phyloP scores from a whole-genome alignment of 768 basidiomycete species.

The Kwoniella pini region DNA sequence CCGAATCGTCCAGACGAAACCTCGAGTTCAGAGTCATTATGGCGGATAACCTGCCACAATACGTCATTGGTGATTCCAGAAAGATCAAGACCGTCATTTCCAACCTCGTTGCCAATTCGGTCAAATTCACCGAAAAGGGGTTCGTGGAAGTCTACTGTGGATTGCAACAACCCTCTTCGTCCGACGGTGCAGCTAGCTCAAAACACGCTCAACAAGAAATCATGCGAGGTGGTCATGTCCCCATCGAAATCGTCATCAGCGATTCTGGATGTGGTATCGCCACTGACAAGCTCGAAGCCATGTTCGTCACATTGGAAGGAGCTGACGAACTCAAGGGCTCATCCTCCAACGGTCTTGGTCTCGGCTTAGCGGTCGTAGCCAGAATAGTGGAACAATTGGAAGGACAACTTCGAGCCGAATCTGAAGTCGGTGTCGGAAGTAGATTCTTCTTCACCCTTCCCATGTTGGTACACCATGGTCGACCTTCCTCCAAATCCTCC shows the following conservation, averaged over 20 bases:
- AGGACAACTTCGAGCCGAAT: slow-evolving; percentile 77
- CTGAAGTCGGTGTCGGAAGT: slow-evolving; percentile 66
- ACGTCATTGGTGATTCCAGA: slow-evolving; percentile 69
- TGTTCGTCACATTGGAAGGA: slow-evolving; percentile 78
- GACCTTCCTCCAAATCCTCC: slow-evolving; percentile 57
- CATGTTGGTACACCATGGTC: slow-evolving; percentile 21
- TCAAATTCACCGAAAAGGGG: slow-evolving; percentile 71
- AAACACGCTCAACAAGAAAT: slow-evolving; percentile 18
- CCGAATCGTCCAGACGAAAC: slow-evolving; percentile 66
- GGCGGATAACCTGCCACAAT: slow-evolving; percentile 59
- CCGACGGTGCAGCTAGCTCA: not conserved
- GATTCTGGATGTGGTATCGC: slow-evolving; percentile 76
- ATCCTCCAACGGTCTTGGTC: slow-evolving; percentile 60
- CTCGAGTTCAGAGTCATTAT: slow-evolving; percentile 65
- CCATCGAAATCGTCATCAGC: slow-evolving; percentile 68
- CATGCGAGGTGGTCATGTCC: slow-evolving; percentile 34
- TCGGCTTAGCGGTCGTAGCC: slow-evolving; percentile 68
- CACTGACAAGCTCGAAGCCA: slow-evolving; percentile 66
- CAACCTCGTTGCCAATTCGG: slow-evolving; percentile 76
- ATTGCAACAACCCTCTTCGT: slow-evolving; percentile 49
- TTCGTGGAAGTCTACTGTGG: slow-evolving; percentile 65
- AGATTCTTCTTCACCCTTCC: slow-evolving; percentile 66
- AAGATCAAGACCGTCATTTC: slow-evolving; percentile 76
- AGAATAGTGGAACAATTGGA: slow-evolving; percentile 76
- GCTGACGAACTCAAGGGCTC: slow-evolving; percentile 58